Evolutionary conservation across 2,329 filamentous ascomycete species (phyloP).

Genomic region (Diplodia mutila): DNA sequence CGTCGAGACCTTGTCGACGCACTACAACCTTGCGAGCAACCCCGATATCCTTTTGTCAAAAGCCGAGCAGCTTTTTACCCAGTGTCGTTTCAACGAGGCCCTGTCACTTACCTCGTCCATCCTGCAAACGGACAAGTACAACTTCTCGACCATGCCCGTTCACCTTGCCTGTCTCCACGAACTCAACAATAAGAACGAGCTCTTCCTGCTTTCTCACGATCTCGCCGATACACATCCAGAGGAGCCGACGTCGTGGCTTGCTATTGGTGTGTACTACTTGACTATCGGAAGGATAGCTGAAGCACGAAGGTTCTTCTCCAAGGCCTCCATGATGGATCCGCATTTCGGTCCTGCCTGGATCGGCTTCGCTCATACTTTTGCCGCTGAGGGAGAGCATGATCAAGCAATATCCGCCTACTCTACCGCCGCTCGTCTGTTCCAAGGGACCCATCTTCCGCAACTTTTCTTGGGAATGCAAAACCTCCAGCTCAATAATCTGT

Average conservation of each 20-base stretch:
- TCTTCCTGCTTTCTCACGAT: constrained; percentile 91
- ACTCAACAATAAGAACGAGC: constrained; percentile 79
- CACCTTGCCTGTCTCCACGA: constrained; percentile 92
- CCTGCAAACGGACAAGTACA: constrained; percentile 81
- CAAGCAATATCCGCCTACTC: constrained; percentile 98
- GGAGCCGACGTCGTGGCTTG: constrained; percentile 90
- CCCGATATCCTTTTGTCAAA: constrained; percentile 88
- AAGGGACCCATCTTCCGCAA: constrained; percentile 93
- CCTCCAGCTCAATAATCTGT: constrained; percentile 92
- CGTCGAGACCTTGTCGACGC: constrained; percentile 87
- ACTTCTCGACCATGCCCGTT: constrained; percentile 84
- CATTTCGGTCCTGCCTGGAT: constrained; percentile 99
- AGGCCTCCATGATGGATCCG: constrained; percentile 95
- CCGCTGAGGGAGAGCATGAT: constrained; percentile 95
- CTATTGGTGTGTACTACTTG: constrained; percentile 94
- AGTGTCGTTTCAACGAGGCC: constrained; percentile 90
- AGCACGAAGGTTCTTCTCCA: constrained; percentile 93
- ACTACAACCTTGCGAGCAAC: constrained; percentile 86
- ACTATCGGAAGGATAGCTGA: constrained; percentile 87
- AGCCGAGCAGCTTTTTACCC: constrained; percentile 89
- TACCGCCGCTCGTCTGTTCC: constrained; percentile 90
- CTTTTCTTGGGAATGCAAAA: constrained; percentile 99
- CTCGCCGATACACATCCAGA: constrained; percentile 89
- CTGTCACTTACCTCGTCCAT: constrained; percentile 82
- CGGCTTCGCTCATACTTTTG: constrained; percentile 97